Percentiles rank a stretch among this genome's conserved stretches.
phyloP scores from a whole-genome alignment of 2,329 filamentous ascomycete species.

The Microsporum canis region DNA sequence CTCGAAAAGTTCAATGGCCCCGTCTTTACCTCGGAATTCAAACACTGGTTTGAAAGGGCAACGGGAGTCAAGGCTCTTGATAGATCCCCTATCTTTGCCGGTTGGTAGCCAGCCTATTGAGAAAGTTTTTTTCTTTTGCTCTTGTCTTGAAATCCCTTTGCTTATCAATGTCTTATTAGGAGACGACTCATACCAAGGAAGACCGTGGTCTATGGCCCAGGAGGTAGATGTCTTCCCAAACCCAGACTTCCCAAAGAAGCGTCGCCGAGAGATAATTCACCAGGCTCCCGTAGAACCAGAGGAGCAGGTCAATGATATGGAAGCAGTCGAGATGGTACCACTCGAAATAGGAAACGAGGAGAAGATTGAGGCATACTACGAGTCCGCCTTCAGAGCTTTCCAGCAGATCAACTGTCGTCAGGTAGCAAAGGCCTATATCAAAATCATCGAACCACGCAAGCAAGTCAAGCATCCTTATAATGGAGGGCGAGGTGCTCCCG shows the following conservation, averaged over 20 bases:
- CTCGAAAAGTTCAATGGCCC: constrained; percentile 9
- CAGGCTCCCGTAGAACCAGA: neutral
- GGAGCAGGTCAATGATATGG: neutral
- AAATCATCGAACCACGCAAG: constrained; percentile 37
- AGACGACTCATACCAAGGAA: neutral
- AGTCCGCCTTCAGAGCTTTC: constrained; percentile 31
- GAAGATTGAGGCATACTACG: constrained; percentile 36
- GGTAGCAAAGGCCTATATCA: constrained; percentile 37
- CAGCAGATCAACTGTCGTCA: constrained; percentile 37
- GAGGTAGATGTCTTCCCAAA: neutral
- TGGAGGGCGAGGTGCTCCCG: constrained; percentile 31
- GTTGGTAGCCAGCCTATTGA: neutral
- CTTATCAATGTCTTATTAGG: neutral
- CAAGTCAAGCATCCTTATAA: constrained; percentile 41
- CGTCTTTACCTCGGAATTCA: constrained; percentile 11
- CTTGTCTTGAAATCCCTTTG: neutral
- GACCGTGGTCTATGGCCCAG: neutral
- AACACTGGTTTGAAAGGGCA: constrained; percentile 8
- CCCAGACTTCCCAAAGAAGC: neutral
- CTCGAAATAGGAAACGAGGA: constrained; percentile 30
- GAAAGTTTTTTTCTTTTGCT: neutral
- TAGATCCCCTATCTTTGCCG: neutral
- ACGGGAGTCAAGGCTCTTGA: constrained; percentile 5
- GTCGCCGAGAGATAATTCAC: neutral
- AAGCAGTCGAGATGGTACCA: constrained; percentile 9